phyloP scores from a whole-genome alignment of 2,329 filamentous ascomycete species.

The Zopfia rhizophila region DNA sequence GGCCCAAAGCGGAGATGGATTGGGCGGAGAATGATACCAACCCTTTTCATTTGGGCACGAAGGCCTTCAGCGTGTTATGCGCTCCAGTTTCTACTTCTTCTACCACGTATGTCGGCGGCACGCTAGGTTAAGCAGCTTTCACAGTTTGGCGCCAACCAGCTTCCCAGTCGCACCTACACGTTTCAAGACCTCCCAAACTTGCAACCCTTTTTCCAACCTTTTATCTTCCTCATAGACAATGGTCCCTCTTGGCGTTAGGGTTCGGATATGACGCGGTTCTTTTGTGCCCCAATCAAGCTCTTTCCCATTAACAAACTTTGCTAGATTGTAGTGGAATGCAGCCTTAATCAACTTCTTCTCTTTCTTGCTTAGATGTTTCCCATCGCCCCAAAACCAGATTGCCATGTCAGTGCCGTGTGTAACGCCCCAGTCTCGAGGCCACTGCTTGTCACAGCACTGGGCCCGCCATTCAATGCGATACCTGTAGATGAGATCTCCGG shows the following conservation, averaged over 20 bases:
- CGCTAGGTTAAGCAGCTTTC: too few species aligned
- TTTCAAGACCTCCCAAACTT: slow-evolving; percentile 58
- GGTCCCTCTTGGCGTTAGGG: slow-evolving; percentile 57
- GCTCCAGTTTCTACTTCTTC: too few species aligned
- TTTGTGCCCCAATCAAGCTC: slow-evolving; percentile 53
- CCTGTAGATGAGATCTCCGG: slow-evolving; percentile 59
- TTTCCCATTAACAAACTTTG: slow-evolving; percentile 54
- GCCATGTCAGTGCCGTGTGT: slow-evolving; percentile 65
- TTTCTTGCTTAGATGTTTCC: slow-evolving; percentile 48
- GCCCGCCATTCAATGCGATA: slow-evolving; percentile 67
- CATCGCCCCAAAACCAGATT: slow-evolving; percentile 68
- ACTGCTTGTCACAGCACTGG: slow-evolving; percentile 54
- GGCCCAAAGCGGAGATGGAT: too few species aligned
- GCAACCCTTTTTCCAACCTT: slow-evolving; percentile 58
- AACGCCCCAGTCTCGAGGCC: slow-evolving; percentile 62
- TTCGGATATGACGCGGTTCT: slow-evolving; percentile 53
- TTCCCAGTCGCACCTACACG: slow-evolving; percentile 23
- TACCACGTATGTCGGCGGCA: too few species aligned
- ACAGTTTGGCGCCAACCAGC: too few species aligned
- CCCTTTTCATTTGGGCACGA: too few species aligned
- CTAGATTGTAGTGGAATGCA: slow-evolving; percentile 52
- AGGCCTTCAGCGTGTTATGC: too few species aligned
- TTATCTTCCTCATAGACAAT: slow-evolving; percentile 60
- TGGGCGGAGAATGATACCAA: too few species aligned
- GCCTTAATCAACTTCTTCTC: slow-evolving; percentile 57